A percentile compares a stretch with the other conserved stretches of the same genome.
phyloP scores from a whole-genome alignment of 306 rosid genomes.

The Vigna hirtella region DNA sequence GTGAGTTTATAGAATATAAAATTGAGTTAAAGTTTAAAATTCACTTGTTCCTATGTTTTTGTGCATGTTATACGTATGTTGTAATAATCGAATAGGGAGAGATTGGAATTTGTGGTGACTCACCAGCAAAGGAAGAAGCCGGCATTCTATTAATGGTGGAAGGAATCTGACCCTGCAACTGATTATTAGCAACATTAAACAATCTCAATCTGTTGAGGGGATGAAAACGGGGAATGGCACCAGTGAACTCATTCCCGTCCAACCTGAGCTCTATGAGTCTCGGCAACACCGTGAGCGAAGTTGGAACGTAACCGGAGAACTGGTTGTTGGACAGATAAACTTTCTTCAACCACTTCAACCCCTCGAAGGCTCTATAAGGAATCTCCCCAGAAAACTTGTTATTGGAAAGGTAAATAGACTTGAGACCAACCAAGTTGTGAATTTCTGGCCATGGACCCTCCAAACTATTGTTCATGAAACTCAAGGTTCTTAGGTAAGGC shows the following conservation, averaged over 20 bases:
- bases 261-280: slow-evolving; percentile 66
- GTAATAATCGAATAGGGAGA: neutral
- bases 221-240: slow-evolving; percentile 58
- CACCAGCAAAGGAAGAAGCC: slow-evolving; percentile 64
- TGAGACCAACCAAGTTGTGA: slow-evolving; percentile 52
- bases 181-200: slow-evolving; percentile 65
- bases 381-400: slow-evolving; percentile 74
- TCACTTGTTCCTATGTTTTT: too few species aligned
- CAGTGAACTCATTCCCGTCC: slow-evolving; percentile 68
- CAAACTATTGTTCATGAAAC: slow-evolving; percentile 65
- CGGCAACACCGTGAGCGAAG: slow-evolving; percentile 51
- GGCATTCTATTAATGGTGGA: slow-evolving; percentile 32
- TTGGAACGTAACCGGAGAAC: slow-evolving; percentile 66
- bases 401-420: slow-evolving; percentile 59
- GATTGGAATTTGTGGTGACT: slow-evolving; percentile 1
- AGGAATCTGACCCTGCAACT: slow-evolving; percentile 72
- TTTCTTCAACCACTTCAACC: slow-evolving; percentile 72
- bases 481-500: slow-evolving; percentile 61
- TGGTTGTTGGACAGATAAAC: slow-evolving; percentile 64
- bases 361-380: slow-evolving; percentile 50
- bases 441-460: slow-evolving; percentile 62
- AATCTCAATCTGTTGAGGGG: slow-evolving; percentile 30
- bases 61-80: neutral
- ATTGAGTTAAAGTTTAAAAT: too few species aligned
- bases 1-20: too few species aligned